Evolutionary conservation across 2,329 filamentous ascomycete species (phyloP).

Genomic region (Aspergillus neoniger): DNA sequence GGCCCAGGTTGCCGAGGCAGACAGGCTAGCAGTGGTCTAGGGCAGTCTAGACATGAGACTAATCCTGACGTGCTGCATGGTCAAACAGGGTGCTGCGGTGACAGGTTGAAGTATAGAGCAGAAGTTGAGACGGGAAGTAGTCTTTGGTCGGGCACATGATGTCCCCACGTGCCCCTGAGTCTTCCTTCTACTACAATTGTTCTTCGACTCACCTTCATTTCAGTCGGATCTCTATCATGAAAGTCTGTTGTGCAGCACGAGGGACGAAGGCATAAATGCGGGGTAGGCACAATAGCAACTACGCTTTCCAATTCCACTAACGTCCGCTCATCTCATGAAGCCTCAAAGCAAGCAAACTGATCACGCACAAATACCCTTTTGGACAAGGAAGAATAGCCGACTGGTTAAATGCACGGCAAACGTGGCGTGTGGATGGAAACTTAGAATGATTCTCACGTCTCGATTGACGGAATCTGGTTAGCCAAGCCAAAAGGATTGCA

Average conservation of each 20-base stretch:
- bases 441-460: not conserved
- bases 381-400: not conserved
- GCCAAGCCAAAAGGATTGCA: constrained; percentile 2
- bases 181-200: not conserved
- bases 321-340: not conserved
- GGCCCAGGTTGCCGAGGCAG: constrained; percentile 13
- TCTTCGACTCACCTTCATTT: not conserved
- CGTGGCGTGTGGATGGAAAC: not conserved
- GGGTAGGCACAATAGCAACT: not conserved
- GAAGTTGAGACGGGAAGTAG: not conserved
- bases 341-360: not conserved
- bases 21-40: not conserved
- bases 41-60: not conserved
- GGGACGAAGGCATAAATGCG: not conserved
- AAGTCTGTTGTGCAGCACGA: not conserved
- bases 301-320: not conserved
- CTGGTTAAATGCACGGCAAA: not conserved
- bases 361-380: not conserved
- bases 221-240: not conserved
- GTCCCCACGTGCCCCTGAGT: not conserved
- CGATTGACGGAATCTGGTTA: constrained; percentile 2
- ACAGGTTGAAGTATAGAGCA: not conserved
- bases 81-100: not conserved
- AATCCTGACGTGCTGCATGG: not conserved
- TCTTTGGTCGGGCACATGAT: not conserved